phyloP scores from a whole-genome alignment of 1,284 basidiomycete genomes.

The Leccinum fuscescens region DNA sequence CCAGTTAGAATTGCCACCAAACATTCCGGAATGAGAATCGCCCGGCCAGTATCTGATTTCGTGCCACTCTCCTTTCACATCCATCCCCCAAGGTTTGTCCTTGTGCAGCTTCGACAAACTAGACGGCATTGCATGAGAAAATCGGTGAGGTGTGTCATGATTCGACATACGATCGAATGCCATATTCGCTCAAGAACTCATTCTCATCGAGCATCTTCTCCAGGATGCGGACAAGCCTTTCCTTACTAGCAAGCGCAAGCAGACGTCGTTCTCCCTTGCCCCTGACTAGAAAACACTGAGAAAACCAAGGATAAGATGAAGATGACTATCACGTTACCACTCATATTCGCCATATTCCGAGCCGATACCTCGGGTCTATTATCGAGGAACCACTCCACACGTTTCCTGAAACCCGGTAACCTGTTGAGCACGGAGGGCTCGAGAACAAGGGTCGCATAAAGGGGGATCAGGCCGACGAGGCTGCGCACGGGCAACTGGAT shows the following conservation, averaged over 20 bases:
- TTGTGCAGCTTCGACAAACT: slow-evolving; percentile 89
- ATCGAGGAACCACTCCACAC: slow-evolving; percentile 98
- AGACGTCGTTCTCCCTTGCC: slow-evolving; percentile 87
- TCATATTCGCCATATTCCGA: slow-evolving; percentile 97
- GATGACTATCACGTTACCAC: slow-evolving; percentile 46
- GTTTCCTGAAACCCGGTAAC: slow-evolving; percentile 96
- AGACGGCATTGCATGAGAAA: slow-evolving; percentile 5
- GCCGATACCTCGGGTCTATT: slow-evolving; percentile 84
- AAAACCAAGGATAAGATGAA: neutral
- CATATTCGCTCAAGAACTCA: slow-evolving; percentile 94
- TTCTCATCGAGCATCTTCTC: slow-evolving; percentile 97
- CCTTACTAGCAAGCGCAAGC: slow-evolving; percentile 89
- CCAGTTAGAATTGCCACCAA: slow-evolving; percentile 98
- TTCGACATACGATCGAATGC: slow-evolving; percentile 77
- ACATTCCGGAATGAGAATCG: slow-evolving; percentile 96
- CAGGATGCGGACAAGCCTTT: slow-evolving; percentile 83
- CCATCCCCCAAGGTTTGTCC: slow-evolving; percentile 91
- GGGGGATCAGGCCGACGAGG: slow-evolving; percentile 92
- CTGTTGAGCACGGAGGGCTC: slow-evolving; percentile 87
- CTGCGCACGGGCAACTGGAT: slow-evolving; percentile 92
- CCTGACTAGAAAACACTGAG: slow-evolving; percentile 43
- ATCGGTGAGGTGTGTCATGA: neutral
- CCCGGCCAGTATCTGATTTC: slow-evolving; percentile 98
- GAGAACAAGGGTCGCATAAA: slow-evolving; percentile 92
- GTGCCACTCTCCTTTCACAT: slow-evolving; percentile 89